Conservation (phyloP, 2,329 filamentous ascomycete genomes). For the Paecilomyces variotii region DNA sequence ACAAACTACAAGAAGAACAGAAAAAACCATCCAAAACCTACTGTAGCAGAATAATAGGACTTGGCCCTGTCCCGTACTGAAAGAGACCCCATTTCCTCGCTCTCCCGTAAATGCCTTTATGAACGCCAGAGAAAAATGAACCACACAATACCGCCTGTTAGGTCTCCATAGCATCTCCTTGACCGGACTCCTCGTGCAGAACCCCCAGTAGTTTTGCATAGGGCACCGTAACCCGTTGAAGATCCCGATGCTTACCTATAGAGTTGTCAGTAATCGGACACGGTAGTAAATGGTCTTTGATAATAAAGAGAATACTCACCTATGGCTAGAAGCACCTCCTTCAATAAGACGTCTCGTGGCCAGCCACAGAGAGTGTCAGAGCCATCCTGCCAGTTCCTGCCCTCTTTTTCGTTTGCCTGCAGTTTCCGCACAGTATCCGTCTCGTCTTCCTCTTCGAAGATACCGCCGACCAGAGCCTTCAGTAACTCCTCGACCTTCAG, state of each 20-base stretch:
- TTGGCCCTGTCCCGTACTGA: not conserved
- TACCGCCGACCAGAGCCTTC: constrained; percentile 67
- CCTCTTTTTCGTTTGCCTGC: constrained; percentile 29
- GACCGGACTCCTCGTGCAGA: constrained; percentile 26
- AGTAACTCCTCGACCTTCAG: constrained; percentile 90
- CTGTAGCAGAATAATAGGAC: not conserved
- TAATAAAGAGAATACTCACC: constrained; percentile 50
- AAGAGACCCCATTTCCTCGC: not conserved
- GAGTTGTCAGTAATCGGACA: constrained; percentile 2
- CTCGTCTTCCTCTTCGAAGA: constrained; percentile 52
- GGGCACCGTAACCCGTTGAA: constrained; percentile 89
- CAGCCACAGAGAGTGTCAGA: constrained; percentile 78
- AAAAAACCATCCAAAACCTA: not conserved
- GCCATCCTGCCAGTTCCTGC: constrained; percentile 37
- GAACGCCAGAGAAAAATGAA: constrained; percentile 11
- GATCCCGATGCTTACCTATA: constrained; percentile 85
- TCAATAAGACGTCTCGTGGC: constrained; percentile 78
- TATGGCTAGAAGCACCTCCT: constrained; percentile 84
- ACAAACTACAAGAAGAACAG: not conserved
- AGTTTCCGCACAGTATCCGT: constrained; percentile 21
- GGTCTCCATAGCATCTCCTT: constrained; percentile 29
- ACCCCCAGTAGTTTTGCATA: constrained; percentile 75
- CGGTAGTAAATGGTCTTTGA: constrained; percentile 3
- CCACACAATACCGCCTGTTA: constrained; percentile 9
- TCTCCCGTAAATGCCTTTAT: constrained; percentile 1